These are phyloP conservation scores for Stachybotrys echinatus DNA, from an alignment of 2,329 filamentous ascomycete genomes.

Conservation along the genomic window DNA sequence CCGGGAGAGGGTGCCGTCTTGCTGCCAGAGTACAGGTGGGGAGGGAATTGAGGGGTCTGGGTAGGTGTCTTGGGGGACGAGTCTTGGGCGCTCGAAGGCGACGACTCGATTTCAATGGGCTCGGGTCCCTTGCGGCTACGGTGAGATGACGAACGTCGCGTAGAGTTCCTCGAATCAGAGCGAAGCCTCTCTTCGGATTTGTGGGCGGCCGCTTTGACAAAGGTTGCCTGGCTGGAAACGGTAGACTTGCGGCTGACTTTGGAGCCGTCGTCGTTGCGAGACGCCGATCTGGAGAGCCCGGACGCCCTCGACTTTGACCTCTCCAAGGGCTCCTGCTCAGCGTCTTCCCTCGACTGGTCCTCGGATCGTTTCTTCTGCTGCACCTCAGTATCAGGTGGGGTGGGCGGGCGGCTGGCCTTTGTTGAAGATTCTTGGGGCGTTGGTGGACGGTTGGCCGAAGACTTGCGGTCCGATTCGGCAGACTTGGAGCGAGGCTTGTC, in stretches of 20 bases:
- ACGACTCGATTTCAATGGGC: constrained; percentile 34
- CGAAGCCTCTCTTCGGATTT: constrained; percentile 30
- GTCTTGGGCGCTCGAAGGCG: constrained; percentile 42
- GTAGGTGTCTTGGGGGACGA: constrained; percentile 60
- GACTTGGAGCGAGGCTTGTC: constrained; percentile 39
- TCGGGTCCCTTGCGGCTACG: constrained; percentile 30
- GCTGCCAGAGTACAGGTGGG: constrained; percentile 33
- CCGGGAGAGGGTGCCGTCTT: constrained; percentile 30
- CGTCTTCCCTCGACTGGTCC: constrained; percentile 17
- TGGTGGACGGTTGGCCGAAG: constrained; percentile 7
- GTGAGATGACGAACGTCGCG: constrained; percentile 32
- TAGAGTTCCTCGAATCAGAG: constrained; percentile 25
- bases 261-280: constrained; percentile 43
- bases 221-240: constrained; percentile 54
- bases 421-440: constrained; percentile 16
- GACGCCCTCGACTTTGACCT: constrained; percentile 41
- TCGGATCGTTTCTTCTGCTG: constrained; percentile 36
- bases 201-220: constrained; percentile 32
- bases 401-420: constrained; percentile 50
- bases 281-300: constrained; percentile 35
- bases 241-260: constrained; percentile 50
- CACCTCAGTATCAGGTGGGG: constrained; percentile 58
- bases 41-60: constrained; percentile 45
- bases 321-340: constrained; percentile 7
- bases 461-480: constrained; percentile 33